Percentiles rank a stretch among this genome's conserved stretches.
These are phyloP conservation scores for Hygrocybe punicea DNA, from an alignment of 768 basidiomycete species.

Conservation along the genomic window DNA sequence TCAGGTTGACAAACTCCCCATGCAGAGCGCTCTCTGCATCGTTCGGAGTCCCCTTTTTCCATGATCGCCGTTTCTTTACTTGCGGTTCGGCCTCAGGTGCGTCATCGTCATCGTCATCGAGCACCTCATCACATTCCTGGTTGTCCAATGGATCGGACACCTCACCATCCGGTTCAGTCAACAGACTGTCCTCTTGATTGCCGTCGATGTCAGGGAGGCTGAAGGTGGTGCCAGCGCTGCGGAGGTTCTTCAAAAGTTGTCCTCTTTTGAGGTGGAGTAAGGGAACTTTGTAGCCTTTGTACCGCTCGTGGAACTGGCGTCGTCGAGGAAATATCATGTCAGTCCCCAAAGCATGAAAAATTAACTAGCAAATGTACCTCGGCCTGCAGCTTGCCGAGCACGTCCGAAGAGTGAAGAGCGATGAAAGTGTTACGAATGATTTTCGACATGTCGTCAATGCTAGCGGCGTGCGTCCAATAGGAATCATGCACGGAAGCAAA, in stretches of 20 bases:
- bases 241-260: slow-evolving; percentile 40
- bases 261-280: slow-evolving; percentile 44
- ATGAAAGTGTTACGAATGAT: slow-evolving; percentile 94
- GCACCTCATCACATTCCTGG: slow-evolving; percentile 1
- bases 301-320: slow-evolving; percentile 68
- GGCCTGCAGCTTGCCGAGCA: slow-evolving; percentile 63
- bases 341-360: background rate
- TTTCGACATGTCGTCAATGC: slow-evolving; percentile 83
- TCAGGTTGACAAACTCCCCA: slow-evolving; percentile 70
- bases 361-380: slow-evolving; percentile 51
- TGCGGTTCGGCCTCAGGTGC: slow-evolving; percentile 1
- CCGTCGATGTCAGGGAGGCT: slow-evolving; percentile 36
- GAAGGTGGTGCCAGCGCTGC: slow-evolving; percentile 37
- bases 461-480: slow-evolving; percentile 94
- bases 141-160: too few species aligned
- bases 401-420: slow-evolving; percentile 82
- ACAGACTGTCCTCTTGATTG: slow-evolving; percentile 25
- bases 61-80: slow-evolving; percentile 8
- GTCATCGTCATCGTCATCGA: slow-evolving; percentile 13
- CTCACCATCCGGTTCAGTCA: slow-evolving; percentile 3
- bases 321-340: slow-evolving; percentile 2
- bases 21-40: slow-evolving; percentile 26
- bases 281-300: slow-evolving; percentile 68
- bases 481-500: slow-evolving; percentile 99
- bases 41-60: slow-evolving; percentile 25